Percentiles rank a stretch among this genome's conserved stretches.
Conservation (phyloP, 169 alveolate species). For the Plasmodium gallinaceum region DNA sequence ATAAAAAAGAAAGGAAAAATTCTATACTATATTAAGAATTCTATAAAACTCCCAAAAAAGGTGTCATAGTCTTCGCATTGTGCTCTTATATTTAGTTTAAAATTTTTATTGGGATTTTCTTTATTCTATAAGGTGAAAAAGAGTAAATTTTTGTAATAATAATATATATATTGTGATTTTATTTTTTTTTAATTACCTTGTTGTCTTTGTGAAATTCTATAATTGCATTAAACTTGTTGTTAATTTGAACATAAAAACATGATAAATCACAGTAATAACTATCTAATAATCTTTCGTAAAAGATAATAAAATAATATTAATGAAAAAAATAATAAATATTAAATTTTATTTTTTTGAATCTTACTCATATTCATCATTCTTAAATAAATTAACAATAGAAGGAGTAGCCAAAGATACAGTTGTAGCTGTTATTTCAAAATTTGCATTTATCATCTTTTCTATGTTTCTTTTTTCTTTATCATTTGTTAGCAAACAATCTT, state of each 20-base stretch:
- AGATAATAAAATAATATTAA: constrained; percentile 3
- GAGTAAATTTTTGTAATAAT: neutral
- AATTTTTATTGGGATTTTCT: constrained; percentile 11
- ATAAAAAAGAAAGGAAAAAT: neutral
- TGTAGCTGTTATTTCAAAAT: constrained; percentile 37
- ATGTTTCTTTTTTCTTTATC: constrained; percentile 37
- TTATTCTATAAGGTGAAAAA: constrained; percentile 5
- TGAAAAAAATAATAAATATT: neutral
- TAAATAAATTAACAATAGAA: constrained; percentile 23
- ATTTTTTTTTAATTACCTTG: constrained; percentile 14
- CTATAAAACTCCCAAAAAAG: constrained; percentile 40
- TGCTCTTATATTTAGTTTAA: constrained; percentile 34
- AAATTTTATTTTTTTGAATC: neutral
- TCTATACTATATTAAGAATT: constrained; percentile 29
- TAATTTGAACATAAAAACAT: constrained; percentile 21
- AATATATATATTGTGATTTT: neutral
- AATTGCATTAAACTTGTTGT: constrained; percentile 17
- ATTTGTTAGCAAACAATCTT: constrained; percentile 21
- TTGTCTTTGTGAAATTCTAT: constrained; percentile 30
- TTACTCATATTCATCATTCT: constrained; percentile 28
- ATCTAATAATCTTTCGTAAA: constrained; percentile 21
- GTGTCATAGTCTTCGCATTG: constrained; percentile 39
- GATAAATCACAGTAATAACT: constrained; percentile 5
- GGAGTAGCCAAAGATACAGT: constrained; percentile 39
- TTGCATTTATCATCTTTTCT: constrained; percentile 31